Percentiles rank a stretch among this genome's conserved stretches.
Evolutionary conservation across 768 basidiomycete species (phyloP).

Genomic region (Suillus paluster): DNA sequence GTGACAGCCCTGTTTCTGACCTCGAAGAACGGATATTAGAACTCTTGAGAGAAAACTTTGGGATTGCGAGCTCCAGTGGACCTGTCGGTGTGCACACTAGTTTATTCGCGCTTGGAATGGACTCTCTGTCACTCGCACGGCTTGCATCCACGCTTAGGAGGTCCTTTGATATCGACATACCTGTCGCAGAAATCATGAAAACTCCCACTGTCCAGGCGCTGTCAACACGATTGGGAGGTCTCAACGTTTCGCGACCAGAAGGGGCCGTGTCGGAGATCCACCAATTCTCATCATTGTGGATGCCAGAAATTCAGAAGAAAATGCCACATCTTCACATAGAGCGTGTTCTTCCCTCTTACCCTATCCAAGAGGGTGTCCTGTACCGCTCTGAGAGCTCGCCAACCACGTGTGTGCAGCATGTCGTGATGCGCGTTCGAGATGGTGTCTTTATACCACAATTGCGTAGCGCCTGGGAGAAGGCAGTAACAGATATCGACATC

Average conservation of each 20-base stretch:
- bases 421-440: constrained; percentile 36
- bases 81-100: constrained; percentile 24
- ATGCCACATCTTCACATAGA: constrained; percentile 13
- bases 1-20: constrained; percentile 14
- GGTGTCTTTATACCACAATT: constrained; percentile 26
- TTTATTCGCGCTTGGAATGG: constrained; percentile 39
- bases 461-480: constrained; percentile 38
- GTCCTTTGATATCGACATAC: constrained; percentile 19
- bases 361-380: constrained; percentile 52
- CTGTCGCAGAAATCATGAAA: constrained; percentile 37
- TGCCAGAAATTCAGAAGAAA: constrained; percentile 13
- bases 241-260: background rate
- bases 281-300: constrained; percentile 24
- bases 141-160: constrained; percentile 28
- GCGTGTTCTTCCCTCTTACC: constrained; percentile 45
- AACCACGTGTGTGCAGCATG: constrained; percentile 50
- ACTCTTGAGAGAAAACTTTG: constrained; percentile 4
- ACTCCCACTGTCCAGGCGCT: constrained; percentile 25
- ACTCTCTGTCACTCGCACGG: constrained; percentile 32
- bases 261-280: constrained; percentile 2
- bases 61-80: background rate
- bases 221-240: constrained; percentile 19
- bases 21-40: constrained; percentile 28
- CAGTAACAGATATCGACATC: constrained; percentile 31
- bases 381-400: constrained; percentile 42